Conservation (phyloP, 495 filamentous ascomycete genomes). For the Tuber microsphaerosporum region DNA sequence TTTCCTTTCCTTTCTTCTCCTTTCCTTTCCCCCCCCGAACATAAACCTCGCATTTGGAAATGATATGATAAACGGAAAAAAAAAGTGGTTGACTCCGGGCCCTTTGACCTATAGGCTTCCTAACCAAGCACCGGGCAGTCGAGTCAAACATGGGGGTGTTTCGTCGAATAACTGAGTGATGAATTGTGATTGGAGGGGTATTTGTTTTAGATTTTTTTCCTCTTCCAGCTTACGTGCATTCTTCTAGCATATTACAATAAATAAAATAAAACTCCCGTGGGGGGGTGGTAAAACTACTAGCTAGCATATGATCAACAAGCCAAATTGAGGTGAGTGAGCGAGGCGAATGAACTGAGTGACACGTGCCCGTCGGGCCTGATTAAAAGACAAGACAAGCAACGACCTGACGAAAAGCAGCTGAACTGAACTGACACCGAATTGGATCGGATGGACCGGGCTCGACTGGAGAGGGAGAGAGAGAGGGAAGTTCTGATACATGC, state of each 20-base stretch:
- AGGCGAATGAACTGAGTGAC: background rate
- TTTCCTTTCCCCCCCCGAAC: background rate
- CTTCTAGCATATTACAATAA: background rate
- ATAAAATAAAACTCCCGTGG: background rate
- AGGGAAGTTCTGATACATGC: background rate
- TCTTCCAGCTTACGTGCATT: background rate
- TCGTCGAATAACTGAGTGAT: background rate
- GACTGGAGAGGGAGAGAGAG: background rate
- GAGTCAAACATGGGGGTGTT: background rate
- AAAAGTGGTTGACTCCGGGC: background rate
- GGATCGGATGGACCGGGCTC: background rate
- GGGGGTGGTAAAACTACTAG: background rate
- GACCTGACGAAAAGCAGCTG: background rate
- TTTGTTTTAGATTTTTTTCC: background rate
- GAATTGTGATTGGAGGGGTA: background rate
- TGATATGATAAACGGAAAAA: slow-evolving; percentile 2
- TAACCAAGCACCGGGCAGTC: background rate
- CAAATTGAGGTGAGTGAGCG: background rate
- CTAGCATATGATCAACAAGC: background rate
- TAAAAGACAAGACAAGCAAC: background rate
- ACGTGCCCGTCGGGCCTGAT: background rate
- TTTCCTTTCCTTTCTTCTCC: background rate
- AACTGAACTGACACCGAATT: background rate
- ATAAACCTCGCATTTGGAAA: background rate
- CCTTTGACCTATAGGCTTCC: background rate